Evolutionary conservation across 768 basidiomycete species (phyloP).

Genomic region (Epithele typhae): DNA sequence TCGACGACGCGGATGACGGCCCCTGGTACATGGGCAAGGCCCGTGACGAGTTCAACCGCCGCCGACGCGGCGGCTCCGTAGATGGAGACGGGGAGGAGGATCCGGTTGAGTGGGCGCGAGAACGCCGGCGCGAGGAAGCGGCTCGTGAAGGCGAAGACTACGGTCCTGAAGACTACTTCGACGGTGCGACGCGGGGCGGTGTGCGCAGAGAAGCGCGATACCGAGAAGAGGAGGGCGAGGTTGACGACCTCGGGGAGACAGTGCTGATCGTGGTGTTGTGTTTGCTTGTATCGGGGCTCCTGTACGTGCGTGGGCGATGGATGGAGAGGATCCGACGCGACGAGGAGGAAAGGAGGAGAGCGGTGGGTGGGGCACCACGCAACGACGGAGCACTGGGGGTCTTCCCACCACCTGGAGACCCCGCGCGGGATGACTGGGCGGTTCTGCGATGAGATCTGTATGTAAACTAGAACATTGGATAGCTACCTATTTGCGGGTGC

Average conservation of each 20-base stretch:
- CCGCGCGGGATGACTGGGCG: constrained; percentile 63
- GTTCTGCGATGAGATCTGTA: constrained; percentile 57
- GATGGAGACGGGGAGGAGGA: constrained; percentile 49
- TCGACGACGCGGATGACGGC: constrained; percentile 25
- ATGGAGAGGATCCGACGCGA: constrained; percentile 69
- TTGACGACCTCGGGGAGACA: constrained; percentile 76
- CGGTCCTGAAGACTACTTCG: constrained; percentile 81
- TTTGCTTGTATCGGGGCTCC: constrained; percentile 63
- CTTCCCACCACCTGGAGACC: constrained; percentile 62
- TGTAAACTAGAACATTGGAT: no score
- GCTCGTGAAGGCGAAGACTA: constrained; percentile 47
- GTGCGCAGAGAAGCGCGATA: constrained; percentile 43
- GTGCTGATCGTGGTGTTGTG: constrained; percentile 73
- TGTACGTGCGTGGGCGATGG: constrained; percentile 78
- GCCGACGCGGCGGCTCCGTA: constrained; percentile 39
- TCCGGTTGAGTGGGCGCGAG: constrained; percentile 80
- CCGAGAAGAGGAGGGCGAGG: constrained; percentile 32
- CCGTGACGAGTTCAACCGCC: constrained; percentile 68
- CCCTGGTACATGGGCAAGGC: constrained; percentile 84
- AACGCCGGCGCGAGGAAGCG: constrained; percentile 64
- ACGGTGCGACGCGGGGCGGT: constrained; percentile 54
- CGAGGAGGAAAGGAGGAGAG: constrained; percentile 40
- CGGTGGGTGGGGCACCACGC: constrained; percentile 24
- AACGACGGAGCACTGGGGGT: constrained; percentile 30
- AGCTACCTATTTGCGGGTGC: no score